Percentiles rank a stretch among this genome's conserved stretches.
Evolutionary conservation across 768 basidiomycete genomes (phyloP).

Genomic region (Phallus indusiatus): DNA sequence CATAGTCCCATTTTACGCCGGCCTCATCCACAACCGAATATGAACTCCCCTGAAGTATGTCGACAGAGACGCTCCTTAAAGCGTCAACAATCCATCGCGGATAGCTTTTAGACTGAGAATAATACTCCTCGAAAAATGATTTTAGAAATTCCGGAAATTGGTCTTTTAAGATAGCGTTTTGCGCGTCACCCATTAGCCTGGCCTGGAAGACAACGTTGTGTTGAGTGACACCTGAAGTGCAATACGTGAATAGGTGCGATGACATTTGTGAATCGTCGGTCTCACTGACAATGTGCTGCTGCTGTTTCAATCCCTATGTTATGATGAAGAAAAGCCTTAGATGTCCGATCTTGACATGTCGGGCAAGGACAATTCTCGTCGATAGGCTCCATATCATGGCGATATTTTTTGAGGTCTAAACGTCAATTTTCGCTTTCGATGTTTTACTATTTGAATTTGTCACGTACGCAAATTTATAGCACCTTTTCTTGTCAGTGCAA

Average conservation of each 20-base stretch:
- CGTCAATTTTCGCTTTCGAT: neutral
- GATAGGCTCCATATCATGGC: constrained; percentile 59
- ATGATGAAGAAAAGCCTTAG: constrained; percentile 70
- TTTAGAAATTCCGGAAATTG: constrained; percentile 71
- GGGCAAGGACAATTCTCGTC: constrained; percentile 77
- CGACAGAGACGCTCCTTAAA: constrained; percentile 71
- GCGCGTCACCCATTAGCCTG: constrained; percentile 74
- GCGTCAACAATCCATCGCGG: constrained; percentile 88
- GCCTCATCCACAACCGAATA: constrained; percentile 46
- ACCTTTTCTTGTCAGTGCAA: constrained; percentile 74
- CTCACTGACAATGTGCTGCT: constrained; percentile 68
- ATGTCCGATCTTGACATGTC: constrained; percentile 60
- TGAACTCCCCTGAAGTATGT: constrained; percentile 52
- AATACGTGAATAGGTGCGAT: constrained; percentile 3
- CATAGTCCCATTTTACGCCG: constrained; percentile 72
- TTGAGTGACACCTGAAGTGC: constrained; percentile 55
- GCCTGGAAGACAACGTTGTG: constrained; percentile 86
- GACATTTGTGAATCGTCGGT: neutral
- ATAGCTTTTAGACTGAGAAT: constrained; percentile 57
- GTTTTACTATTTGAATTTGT: neutral
- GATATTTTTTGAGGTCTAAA: constrained; percentile 59
- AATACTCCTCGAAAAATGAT: constrained; percentile 71
- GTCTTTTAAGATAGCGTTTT: constrained; percentile 71
- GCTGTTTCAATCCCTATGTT: constrained; percentile 71
- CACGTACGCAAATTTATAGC: constrained; percentile 72